phyloP scores from a whole-genome alignment of 163 green algal genomes.

The Chlorella variabilis region DNA sequence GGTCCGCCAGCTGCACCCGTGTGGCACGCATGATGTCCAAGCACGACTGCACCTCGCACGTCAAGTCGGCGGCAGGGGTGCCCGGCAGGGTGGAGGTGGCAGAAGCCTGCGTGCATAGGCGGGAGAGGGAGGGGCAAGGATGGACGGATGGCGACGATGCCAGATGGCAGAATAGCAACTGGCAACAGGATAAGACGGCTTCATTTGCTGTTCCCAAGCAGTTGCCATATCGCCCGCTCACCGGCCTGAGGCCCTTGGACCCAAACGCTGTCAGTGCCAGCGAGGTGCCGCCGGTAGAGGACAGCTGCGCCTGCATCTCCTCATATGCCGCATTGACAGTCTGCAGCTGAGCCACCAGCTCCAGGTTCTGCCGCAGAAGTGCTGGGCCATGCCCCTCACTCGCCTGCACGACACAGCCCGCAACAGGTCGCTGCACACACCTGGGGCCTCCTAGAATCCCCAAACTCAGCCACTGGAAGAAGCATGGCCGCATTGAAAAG shows the following conservation, averaged over 20 bases:
- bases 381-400: not conserved
- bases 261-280: not conserved
- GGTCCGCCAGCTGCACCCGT: conserved; percentile 19
- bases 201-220: too few relatives aligned
- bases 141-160: not conserved
- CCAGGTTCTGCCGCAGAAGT: conserved; percentile 30
- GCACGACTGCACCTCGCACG: conserved; percentile 13
- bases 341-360: conserved; percentile 33
- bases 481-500: too few relatives aligned
- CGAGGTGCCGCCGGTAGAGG: not conserved
- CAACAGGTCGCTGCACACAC: too few relatives aligned
- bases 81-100: conserved; percentile 6
- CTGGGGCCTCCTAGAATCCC: too few relatives aligned
- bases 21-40: conserved; percentile 41
- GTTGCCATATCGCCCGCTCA: too few relatives aligned
- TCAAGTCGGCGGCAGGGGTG: conserved; percentile 18
- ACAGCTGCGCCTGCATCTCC: conserved; percentile 28
- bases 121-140: not conserved
- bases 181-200: too few relatives aligned
- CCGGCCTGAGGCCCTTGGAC: not conserved
- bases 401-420: not conserved
- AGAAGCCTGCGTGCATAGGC: not conserved
- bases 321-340: conserved; percentile 10
- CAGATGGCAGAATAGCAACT: not conserved
- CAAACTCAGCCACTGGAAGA: too few relatives aligned